A percentile compares a stretch with the other conserved stretches of the same genome.
Conservation (phyloP, 768 basidiomycete species). For the Mycena filopes region DNA sequence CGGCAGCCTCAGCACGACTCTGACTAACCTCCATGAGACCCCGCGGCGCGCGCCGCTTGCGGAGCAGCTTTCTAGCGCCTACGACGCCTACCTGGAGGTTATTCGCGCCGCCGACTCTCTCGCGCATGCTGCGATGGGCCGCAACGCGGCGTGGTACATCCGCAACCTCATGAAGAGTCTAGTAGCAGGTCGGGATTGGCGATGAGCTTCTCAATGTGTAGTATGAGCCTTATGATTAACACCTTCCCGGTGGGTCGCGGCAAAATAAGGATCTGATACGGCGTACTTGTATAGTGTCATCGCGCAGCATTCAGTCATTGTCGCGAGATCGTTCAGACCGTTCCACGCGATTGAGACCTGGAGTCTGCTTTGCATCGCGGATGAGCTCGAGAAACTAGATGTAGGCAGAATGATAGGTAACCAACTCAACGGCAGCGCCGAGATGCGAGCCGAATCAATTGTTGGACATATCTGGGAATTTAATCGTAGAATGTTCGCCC, state of each 20-base stretch:
- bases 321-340: not conserved
- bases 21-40: conserved; percentile 33
- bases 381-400: not conserved
- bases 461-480: conserved; percentile 35
- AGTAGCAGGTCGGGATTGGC: not conserved
- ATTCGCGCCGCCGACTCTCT: not conserved
- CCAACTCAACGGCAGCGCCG: not conserved
- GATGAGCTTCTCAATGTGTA: not conserved
- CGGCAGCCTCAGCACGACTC: conserved; percentile 25
- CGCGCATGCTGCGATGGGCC: not conserved
- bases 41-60: not conserved
- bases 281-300: conserved; percentile 11
- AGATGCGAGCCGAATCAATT: conserved; percentile 30
- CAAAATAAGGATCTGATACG: not conserved
- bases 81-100: not conserved
- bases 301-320: not conserved
- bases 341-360: not conserved
- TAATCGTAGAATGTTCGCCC: not conserved
- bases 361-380: conserved; percentile 1
- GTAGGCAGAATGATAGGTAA: not conserved
- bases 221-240: not conserved
- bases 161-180: not conserved
- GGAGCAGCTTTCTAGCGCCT: not conserved
- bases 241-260: not conserved
- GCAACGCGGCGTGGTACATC: not conserved